Base-by-base conservation (phyloP, 2,329 filamentous ascomycete species). In the Myotisia sp. region DNA sequence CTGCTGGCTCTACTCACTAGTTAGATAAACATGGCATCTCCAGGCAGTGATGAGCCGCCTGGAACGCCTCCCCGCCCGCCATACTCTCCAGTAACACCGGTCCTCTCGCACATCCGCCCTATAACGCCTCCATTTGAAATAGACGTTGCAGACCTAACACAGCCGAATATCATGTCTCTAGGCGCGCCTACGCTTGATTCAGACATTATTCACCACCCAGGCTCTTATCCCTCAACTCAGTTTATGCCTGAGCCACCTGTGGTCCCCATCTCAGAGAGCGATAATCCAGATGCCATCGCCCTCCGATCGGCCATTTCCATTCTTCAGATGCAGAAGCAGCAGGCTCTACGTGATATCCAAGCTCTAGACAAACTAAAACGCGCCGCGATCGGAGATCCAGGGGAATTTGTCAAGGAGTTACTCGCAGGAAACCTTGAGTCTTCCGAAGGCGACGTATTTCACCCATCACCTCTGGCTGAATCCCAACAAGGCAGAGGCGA, bases 201-300 rank as follows among this genome's bases (percentile, higher is more conserved):
- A n/a, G n/a, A n/a, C n/a, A n/a, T n/a, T n/a, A 23, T 9, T 18
- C 26, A 21, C 27, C n/a, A 14, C 21, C 30, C n/a, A n/a, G n/a
- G n/a, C n/a, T n/a, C n/a, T n/a, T n/a, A n/a, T n/a, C n/a, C n/a
- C 7, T 21, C 35, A 12, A 24, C 33, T 7, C 33, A 29, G 28
- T 53, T 58, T 29, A 50, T 47, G 9, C 48, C 53, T 2, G 51
- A 57, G 36, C 59, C 60, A 1, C 42, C 55, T n/a, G 49, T 60
- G 2, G 50, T 62, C 3, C 60, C 62, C 6, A 56, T 66, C 35
- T 62, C 59, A 19, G 58, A 64, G 37, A 61, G 59, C 34, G 57
- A 62, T 36, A 92, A 92, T 50, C 76, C 83, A 5, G 87, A 95
- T 62, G 84, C 79, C 16, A 78, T 94, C 40, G 87, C 87, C 4